Evolutionary conservation across 164 flowering plant genomes (phyloP).

Genomic region (Annona cherimola): DNA sequence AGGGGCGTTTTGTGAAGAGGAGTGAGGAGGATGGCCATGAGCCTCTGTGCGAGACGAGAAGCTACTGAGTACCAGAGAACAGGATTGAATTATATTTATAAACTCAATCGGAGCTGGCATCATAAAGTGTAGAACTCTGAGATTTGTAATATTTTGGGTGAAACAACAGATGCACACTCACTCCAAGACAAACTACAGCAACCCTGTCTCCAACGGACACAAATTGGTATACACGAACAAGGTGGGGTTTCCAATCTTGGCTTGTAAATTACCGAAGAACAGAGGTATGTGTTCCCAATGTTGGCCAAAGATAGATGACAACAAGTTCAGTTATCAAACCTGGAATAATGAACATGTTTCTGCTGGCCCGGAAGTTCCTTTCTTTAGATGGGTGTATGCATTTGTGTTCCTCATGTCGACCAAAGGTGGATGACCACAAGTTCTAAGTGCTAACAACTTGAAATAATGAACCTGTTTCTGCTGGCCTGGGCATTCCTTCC

Average conservation of each 20-base stretch:
- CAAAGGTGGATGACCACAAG: neutral
- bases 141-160: conserved; percentile 14
- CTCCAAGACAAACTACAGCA: conserved; percentile 17
- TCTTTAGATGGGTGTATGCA: neutral
- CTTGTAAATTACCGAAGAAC: conserved; percentile 4
- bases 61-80: conserved; percentile 31
- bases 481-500: no score
- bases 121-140: conserved; percentile 8
- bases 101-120: conserved; percentile 13
- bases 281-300: conserved; percentile 3
- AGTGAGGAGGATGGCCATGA: conserved; percentile 55
- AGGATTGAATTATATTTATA: conserved; percentile 25
- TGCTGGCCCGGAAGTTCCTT: neutral
- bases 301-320: neutral
- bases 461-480: no score
- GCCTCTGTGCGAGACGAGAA: conserved; percentile 40
- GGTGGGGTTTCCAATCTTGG: conserved; percentile 1
- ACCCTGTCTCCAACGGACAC: neutral
- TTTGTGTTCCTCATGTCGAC: neutral
- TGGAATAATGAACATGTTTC: neutral
- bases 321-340: neutral
- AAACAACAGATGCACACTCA: conserved; percentile 4
- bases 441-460: neutral
- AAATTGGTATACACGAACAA: neutral
- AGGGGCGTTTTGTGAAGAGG: conserved; percentile 60